Conservation (phyloP, 352 stramenopile species). For the Pilasporangium apinafurcum region DNA sequence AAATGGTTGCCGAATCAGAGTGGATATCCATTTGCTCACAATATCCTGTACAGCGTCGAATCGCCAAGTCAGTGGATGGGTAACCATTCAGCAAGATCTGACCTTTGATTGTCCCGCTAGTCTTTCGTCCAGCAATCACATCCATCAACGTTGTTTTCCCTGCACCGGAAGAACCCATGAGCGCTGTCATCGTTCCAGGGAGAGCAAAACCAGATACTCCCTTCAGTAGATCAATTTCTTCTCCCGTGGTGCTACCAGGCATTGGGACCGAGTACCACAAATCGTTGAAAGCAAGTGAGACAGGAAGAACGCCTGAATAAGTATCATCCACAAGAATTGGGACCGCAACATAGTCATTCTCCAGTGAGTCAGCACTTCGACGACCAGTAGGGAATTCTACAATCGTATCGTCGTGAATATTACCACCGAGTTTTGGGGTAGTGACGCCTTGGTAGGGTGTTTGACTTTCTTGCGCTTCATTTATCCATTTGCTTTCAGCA, state of each 20-base stretch:
- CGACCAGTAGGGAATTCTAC: not conserved
- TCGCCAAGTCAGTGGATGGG: slow-evolving; percentile 22
- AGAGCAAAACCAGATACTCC: slow-evolving; percentile 51
- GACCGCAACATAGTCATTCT: too few relatives aligned
- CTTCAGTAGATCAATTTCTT: slow-evolving; percentile 72
- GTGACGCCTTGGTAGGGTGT: slow-evolving; percentile 3
- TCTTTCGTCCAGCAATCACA: slow-evolving; percentile 90
- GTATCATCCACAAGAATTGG: not conserved
- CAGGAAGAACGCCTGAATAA: slow-evolving; percentile 16
- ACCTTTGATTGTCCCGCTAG: slow-evolving; percentile 58
- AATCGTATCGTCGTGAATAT: too few relatives aligned
- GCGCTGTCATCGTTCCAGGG: slow-evolving; percentile 45
- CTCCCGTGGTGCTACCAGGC: slow-evolving; percentile 17
- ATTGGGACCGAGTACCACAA: slow-evolving; percentile 39
- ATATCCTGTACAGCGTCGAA: slow-evolving; percentile 32
- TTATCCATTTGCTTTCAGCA: too few relatives aligned
- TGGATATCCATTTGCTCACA: slow-evolving; percentile 87
- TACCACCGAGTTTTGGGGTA: not conserved
- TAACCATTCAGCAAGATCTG: slow-evolving; percentile 51
- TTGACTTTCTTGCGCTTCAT: too few relatives aligned
- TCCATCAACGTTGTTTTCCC: slow-evolving; percentile 93
- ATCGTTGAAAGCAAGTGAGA: slow-evolving; percentile 30
- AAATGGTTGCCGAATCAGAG: slow-evolving; percentile 77
- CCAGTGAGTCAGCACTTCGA: too few relatives aligned
- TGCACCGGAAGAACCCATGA: slow-evolving; percentile 61